phyloP scores from a whole-genome alignment of 768 basidiomycete species.

The Exsudoporus frostii region DNA sequence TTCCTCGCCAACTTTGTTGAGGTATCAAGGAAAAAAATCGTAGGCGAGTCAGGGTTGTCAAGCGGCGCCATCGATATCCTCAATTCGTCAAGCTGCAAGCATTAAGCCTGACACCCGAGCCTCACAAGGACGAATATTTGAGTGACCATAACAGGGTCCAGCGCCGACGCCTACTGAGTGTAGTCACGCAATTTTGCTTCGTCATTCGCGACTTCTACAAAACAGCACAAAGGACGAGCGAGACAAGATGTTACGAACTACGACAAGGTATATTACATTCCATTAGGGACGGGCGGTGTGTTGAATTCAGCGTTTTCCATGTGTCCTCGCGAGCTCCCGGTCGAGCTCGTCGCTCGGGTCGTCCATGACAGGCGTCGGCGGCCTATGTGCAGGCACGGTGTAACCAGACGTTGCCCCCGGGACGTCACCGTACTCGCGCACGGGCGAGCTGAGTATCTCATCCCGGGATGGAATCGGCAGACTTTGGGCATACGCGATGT shows the following conservation, averaged over 20 bases:
- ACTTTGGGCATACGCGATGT: conserved; percentile 34
- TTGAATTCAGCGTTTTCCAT: conserved; percentile 34
- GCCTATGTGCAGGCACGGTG: conserved; percentile 46
- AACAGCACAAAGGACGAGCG: not conserved
- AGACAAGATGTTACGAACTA: not conserved
- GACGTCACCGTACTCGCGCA: conserved; percentile 54
- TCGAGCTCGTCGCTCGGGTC: conserved; percentile 85
- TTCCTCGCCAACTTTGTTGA: no score
- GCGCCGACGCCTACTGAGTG: no score
- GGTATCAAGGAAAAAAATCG: no score
- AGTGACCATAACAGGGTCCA: no score
- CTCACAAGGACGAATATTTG: no score
- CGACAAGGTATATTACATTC: not conserved
- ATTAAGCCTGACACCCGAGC: no score
- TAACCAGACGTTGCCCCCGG: conserved; percentile 71
- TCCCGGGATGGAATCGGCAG: conserved; percentile 79
- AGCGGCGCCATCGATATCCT: no score
- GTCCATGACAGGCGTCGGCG: conserved; percentile 74
- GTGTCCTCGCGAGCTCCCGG: conserved; percentile 77
- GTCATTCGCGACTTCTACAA: not conserved
- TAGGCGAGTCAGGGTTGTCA: no score
- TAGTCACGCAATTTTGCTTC: no score
- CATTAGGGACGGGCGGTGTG: not conserved
- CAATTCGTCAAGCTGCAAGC: no score
- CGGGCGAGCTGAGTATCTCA: conserved; percentile 75